Percentiles rank a stretch among this genome's conserved stretches.
Conservation (phyloP, 129 eudicot genomes). For the Glebionis coronaria region DNA sequence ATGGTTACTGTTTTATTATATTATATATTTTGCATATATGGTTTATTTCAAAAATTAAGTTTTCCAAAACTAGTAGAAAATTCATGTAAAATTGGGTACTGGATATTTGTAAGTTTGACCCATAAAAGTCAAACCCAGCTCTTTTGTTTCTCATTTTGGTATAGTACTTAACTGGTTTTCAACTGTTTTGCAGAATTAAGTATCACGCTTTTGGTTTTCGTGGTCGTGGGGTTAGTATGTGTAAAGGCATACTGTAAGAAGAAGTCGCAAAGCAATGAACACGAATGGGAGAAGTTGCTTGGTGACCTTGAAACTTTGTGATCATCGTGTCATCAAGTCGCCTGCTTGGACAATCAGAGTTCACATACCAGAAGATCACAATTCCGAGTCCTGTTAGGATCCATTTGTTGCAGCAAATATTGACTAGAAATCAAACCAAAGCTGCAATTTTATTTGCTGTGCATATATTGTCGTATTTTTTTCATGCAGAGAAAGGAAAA, state of each 20-base stretch:
- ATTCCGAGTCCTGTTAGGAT: not conserved
- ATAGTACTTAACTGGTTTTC: not conserved
- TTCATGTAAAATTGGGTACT: not conserved
- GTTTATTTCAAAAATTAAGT: not conserved
- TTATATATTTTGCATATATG: not conserved
- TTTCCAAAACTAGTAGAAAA: not conserved
- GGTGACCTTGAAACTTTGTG: constrained; percentile 36
- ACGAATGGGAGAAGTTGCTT: constrained; percentile 27
- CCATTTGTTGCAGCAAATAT: not conserved
- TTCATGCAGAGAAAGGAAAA: not conserved
- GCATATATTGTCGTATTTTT: not conserved
- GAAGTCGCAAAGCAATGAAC: constrained; percentile 22
- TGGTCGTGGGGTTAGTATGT: constrained; percentile 28
- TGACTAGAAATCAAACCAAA: not conserved
- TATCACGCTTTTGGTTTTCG: constrained; percentile 23
- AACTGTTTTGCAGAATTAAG: constrained; percentile 30
- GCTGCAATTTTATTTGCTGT: not conserved
- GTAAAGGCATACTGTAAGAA: constrained; percentile 26
- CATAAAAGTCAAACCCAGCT: not conserved
- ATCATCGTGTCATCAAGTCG: not conserved
- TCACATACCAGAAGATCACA: not conserved
- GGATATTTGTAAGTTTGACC: not conserved
- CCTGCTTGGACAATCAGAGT: not conserved
- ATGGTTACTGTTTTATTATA: not conserved
- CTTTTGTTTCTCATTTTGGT: constrained; percentile 2